Evolutionary conservation across 1,284 basidiomycete species (phyloP).

Genomic region (Leccinum fallax): DNA sequence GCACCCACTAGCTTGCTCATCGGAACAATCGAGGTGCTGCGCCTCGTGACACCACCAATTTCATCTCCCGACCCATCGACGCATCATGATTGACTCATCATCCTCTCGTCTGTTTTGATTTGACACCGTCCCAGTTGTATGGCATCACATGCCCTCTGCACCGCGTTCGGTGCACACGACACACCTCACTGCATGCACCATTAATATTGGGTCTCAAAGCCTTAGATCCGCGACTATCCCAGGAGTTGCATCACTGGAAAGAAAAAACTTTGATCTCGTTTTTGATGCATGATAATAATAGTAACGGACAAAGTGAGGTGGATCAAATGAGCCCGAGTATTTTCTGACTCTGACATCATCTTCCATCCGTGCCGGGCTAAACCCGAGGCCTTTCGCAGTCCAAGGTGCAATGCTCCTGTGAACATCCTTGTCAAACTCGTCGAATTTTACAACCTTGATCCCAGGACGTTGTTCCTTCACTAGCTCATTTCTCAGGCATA

Average conservation of each 20-base stretch:
- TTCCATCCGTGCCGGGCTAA: slow-evolving; percentile 16
- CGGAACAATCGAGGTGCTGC: slow-evolving; percentile 25
- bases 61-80: slow-evolving; percentile 21
- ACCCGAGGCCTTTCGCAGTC: slow-evolving; percentile 25
- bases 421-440: slow-evolving; percentile 9
- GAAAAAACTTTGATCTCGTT: slow-evolving; percentile 4
- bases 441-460: slow-evolving; percentile 12
- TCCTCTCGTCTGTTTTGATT: slow-evolving; percentile 20
- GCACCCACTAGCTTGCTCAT: slow-evolving; percentile 9
- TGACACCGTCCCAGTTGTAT: slow-evolving; percentile 22
- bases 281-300: not conserved
- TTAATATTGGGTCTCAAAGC: not conserved
- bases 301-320: not conserved
- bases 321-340: slow-evolving; percentile 12
- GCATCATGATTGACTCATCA: slow-evolving; percentile 28
- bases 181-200: slow-evolving; percentile 5
- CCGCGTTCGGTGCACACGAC: slow-evolving; percentile 4
- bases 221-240: not conserved
- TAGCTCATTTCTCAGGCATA: slow-evolving; percentile 30
- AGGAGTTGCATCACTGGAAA: slow-evolving; percentile 14
- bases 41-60: slow-evolving; percentile 30
- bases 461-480: slow-evolving; percentile 2
- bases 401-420: slow-evolving; percentile 17
- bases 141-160: slow-evolving; percentile 27
- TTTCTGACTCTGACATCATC: slow-evolving; percentile 22